Conservation (phyloP, 495 filamentous ascomycete species). For the Penicillium verhagenii region DNA sequence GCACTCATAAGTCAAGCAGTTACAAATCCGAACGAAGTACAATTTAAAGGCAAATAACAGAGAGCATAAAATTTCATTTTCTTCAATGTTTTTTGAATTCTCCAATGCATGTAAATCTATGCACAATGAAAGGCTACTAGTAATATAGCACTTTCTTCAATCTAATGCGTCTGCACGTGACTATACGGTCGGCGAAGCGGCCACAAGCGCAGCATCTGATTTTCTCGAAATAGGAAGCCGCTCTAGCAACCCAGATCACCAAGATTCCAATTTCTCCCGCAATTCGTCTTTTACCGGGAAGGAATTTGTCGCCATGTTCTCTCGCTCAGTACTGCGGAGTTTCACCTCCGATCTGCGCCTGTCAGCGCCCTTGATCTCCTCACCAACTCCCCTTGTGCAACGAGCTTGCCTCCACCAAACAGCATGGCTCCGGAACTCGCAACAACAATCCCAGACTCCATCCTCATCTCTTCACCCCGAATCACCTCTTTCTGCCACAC, state of each 20-base stretch:
- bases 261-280: constrained; percentile 16
- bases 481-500: constrained; percentile 30
- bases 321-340: constrained; percentile 38
- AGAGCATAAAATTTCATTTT: too few relatives aligned
- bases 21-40: too few relatives aligned
- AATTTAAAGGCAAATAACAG: too few relatives aligned
- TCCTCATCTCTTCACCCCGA: constrained; percentile 25
- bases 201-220: constrained; percentile 28
- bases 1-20: too few relatives aligned
- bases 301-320: constrained; percentile 35
- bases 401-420: constrained; percentile 30
- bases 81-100: too few relatives aligned
- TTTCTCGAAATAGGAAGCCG: constrained; percentile 31
- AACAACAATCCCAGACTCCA: constrained; percentile 20
- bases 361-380: constrained; percentile 33
- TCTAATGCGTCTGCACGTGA: too few relatives aligned
- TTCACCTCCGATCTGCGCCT: constrained; percentile 36
- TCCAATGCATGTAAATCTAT: too few relatives aligned
- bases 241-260: constrained; percentile 12
- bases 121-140: too few relatives aligned
- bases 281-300: constrained; percentile 9
- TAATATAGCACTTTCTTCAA: too few relatives aligned
- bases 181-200: constrained; percentile 25
- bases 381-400: constrained; percentile 39
- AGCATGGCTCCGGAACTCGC: constrained; percentile 19